phyloP scores from a whole-genome alignment of 306 rosid genomes.

The Cercis canadensis region DNA sequence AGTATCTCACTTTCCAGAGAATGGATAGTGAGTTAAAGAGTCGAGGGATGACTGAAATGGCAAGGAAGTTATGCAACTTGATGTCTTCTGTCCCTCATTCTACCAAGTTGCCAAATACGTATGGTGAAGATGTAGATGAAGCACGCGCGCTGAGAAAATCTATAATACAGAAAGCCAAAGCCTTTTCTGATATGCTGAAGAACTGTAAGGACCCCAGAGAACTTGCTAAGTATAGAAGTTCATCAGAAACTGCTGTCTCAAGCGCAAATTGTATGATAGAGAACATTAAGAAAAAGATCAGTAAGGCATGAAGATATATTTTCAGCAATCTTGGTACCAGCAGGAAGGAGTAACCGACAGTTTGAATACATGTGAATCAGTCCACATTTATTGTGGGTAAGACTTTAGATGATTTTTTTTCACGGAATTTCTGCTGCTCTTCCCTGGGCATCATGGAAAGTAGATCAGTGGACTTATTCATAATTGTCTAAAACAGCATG shows the following conservation, averaged over 20 bases:
- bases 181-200: constrained; percentile 74
- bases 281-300: constrained; percentile 51
- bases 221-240: constrained; percentile 54
- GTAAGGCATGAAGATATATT: constrained; percentile 26
- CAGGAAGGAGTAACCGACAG: constrained; percentile 26
- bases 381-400: constrained; percentile 7
- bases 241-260: constrained; percentile 51
- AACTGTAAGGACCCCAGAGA: constrained; percentile 67
- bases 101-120: constrained; percentile 66
- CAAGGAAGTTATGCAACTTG: constrained; percentile 55
- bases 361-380: constrained; percentile 26
- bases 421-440: too few species aligned
- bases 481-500: constrained; percentile 13
- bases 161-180: constrained; percentile 71
- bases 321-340: constrained; percentile 25
- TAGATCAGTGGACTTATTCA: constrained; percentile 14
- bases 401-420: neutral
- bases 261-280: constrained; percentile 57
- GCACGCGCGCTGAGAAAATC: constrained; percentile 60
- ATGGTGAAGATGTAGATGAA: constrained; percentile 50
- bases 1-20: constrained; percentile 83
- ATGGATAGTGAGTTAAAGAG: constrained; percentile 62
- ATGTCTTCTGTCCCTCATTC: constrained; percentile 88
- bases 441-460: constrained; percentile 27
- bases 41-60: constrained; percentile 72